phyloP scores from a whole-genome alignment of 257 asterid species.

The Penstemon davidsonii region DNA sequence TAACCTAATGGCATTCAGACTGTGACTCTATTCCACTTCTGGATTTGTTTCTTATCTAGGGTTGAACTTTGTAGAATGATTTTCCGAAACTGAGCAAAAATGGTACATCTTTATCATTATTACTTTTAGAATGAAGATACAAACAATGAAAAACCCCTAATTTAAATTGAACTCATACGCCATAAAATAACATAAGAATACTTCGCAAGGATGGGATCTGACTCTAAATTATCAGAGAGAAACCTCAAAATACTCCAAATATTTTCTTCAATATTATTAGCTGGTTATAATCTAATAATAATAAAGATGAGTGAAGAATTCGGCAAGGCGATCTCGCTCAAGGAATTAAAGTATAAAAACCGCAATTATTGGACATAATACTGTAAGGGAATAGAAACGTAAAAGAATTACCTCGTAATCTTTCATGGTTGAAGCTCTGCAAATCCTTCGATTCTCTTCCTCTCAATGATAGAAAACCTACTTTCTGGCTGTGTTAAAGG shows the following conservation, averaged over 20 bases:
- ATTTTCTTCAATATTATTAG: background rate
- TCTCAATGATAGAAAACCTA: too few species aligned
- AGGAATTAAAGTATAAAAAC: background rate
- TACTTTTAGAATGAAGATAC: too few species aligned
- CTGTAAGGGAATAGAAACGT: background rate
- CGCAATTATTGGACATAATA: background rate
- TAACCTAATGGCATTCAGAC: background rate
- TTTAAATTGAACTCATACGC: too few species aligned
- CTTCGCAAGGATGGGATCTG: too few species aligned
- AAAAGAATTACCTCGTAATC: slow-evolving; percentile 42
- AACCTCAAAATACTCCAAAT: slow-evolving; percentile 7
- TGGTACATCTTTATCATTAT: background rate
- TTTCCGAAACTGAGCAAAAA: background rate
- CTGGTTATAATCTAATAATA: background rate
- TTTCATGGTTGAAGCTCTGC: slow-evolving; percentile 35
- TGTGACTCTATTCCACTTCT: slow-evolving; percentile 8
- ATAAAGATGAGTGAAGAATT: background rate
- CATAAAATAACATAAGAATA: too few species aligned
- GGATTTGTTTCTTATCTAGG: background rate
- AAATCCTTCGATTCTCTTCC: too few species aligned
- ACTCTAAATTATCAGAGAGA: background rate
- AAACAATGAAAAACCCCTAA: too few species aligned
- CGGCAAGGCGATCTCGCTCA: background rate
- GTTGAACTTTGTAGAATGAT: background rate
- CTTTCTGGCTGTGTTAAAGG: too few species aligned